Percentiles rank a stretch among this genome's conserved stretches.
phyloP scores from a whole-genome alignment of 192 early-diverging fungal species.

The Coemansia sp. region DNA sequence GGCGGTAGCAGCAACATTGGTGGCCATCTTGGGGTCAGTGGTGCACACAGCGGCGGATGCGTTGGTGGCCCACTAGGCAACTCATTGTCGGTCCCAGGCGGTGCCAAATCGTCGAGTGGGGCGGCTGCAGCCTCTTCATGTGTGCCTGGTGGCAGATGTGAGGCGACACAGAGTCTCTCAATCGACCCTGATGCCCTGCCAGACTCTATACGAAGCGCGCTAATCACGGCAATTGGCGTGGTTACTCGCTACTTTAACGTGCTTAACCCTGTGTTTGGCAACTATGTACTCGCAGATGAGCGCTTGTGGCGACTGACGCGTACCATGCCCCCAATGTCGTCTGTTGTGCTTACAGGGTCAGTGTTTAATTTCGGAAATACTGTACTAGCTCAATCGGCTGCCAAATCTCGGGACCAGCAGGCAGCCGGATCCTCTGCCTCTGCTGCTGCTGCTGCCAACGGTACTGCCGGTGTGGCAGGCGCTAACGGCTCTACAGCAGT shows the following conservation, averaged over 20 bases:
- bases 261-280: slow-evolving; percentile 41
- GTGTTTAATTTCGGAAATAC: slow-evolving; percentile 41
- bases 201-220: slow-evolving; percentile 30
- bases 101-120: neutral
- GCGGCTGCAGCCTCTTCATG: neutral
- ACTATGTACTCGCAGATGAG: slow-evolving; percentile 43
- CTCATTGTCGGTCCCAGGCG: neutral
- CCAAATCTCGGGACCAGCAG: slow-evolving; percentile 9
- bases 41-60: too few relatives aligned
- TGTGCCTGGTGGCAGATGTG: neutral
- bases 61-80: neutral
- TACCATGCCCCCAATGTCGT: slow-evolving; percentile 41
- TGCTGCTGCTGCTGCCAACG: slow-evolving; percentile 5
- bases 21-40: neutral
- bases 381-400: slow-evolving; percentile 5
- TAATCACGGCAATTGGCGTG: slow-evolving; percentile 29
- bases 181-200: slow-evolving; percentile 30
- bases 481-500: neutral
- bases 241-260: slow-evolving; percentile 44
- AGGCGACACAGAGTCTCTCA: neutral
- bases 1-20: slow-evolving; percentile 3
- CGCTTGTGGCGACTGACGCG: slow-evolving; percentile 43
- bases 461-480: neutral
- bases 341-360: slow-evolving; percentile 34
- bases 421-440: neutral